Evolutionary conservation across 148 eudicot genomes (phyloP), one percentile per base, ranked within the genome.

Genomic region (Tetragonia tetragonoides): DNA sequence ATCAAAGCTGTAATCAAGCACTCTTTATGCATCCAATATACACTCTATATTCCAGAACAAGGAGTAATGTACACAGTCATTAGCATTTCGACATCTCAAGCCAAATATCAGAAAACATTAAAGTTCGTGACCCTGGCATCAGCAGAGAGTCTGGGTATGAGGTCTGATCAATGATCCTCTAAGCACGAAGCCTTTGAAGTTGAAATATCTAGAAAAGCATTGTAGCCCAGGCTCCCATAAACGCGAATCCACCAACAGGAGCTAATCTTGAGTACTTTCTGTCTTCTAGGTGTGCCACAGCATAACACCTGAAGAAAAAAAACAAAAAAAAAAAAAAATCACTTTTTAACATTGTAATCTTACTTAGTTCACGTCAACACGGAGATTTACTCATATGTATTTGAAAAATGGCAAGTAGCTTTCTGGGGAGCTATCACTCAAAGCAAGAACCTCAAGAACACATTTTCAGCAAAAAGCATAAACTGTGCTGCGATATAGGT

Each of bases 151-250:
- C 28, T 39, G 14, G 16, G 40, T 37, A 64, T 37, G 40, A 64
- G 40, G 7, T 24, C 40, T 24, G 68, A 64, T 8, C 68, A 64
- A 6, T 14, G 16, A 14, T 14, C 3, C 60, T 21, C 38, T n/a
- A 40, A 15, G 37, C 34, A 23, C 16, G 37, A 18, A 23, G 40
- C 37, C 62, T 37, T 57, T 68, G 40, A 54, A 74, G 23, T 56
- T 34, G 68, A 65, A 54, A 17, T 46, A 56, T 81, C 71, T 17
- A 93, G 78, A 95, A 89, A 59, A 95, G 85, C 83, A 95, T 85
- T 89, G 88, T 88, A 62, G 94, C 94, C 99, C 99, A 95, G 37
- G 92, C 97, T 78, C 86, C 96, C 64, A 92, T 90, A 77, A 95
- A 92, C 6, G 94, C 97, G 76, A 92, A 85, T 72, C 96, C 99